Base-by-base conservation (phyloP, 208 protist genomes). In the Acanthamoeba healyi region DNA sequence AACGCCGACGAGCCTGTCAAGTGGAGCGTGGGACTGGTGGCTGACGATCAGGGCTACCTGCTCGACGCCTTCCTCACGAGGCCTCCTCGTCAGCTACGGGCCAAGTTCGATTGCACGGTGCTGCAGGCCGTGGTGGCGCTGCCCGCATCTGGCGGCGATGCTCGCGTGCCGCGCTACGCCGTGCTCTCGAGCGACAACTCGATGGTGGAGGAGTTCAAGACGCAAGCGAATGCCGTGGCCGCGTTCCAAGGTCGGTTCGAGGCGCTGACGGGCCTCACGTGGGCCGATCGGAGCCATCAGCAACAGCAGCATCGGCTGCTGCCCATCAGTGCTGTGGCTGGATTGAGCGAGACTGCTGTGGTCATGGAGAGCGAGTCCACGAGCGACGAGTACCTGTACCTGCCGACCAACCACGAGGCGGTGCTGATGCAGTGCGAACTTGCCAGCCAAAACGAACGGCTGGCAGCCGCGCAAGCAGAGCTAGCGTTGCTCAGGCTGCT, bases 341-440 rank as follows among this genome's bases (percentile, higher is more conserved):
- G 54, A 58, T 12, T 58, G 54, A 0, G 5, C 6, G 54, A 6
- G 54, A 58, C 70, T 4, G 26, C 19, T 9, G 0, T 5, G 38
- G n/a, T 17, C 17, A 7, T 42, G 24, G 17, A 70, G 63, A 77
- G 32, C 67, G 34, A 77, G 15, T n/a, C 0, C 1, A 3, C 42
- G 70, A 24, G 12, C 40, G 70, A 81, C 10, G 38, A 46, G 34
- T 81, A 46, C 12, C 32, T 81, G 17, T 81, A 81, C 36, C 34
- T 81, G 40, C 70, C 70, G 22, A 81, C 70, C 22, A 81, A 81
- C 14, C 70, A 81, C 40, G 70, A 81, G 40, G 70, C 70, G 0
- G 70, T 81, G 36, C 6, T 44, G 9, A 22, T 40, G 19, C 70
- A 81, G 22, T 12, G 44, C 44, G 12, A 49, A n/a, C n/a, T n/a